These are phyloP conservation scores for Pseudoneurospora amorphoporcata DNA, from an alignment of 495 filamentous ascomycete genomes.

Conservation along the genomic window DNA sequence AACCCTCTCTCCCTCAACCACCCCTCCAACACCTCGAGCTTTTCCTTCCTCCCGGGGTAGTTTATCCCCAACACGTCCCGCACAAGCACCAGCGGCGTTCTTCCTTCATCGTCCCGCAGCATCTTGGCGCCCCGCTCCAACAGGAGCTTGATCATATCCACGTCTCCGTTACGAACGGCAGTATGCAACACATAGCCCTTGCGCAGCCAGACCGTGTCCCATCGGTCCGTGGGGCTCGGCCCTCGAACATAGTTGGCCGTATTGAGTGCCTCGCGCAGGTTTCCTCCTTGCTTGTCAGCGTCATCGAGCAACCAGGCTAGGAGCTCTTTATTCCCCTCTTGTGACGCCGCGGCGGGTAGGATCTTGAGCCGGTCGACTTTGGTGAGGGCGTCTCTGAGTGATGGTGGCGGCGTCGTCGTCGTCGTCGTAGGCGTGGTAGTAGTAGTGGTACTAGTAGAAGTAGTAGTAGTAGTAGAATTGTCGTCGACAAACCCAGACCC, in stretches of 20 bases:
- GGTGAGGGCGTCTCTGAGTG: not conserved
- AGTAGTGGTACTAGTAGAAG: not conserved
- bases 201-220: not conserved
- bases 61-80: not conserved
- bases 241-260: not conserved
- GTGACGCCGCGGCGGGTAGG: not conserved
- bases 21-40: not conserved
- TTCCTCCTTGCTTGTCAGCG: not conserved
- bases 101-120: not conserved
- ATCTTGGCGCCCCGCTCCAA: not conserved
- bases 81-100: not conserved
- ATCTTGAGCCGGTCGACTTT: not conserved
- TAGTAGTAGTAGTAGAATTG: not conserved
- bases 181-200: not conserved
- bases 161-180: not conserved
- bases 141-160: not conserved
- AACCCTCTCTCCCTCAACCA: not conserved
- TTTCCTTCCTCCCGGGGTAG: not conserved
- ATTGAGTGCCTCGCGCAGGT: not conserved
- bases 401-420: not conserved
- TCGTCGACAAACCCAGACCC: not conserved
- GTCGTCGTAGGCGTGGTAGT: too few relatives aligned
- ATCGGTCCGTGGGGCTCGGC: not conserved
- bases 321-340: not conserved
- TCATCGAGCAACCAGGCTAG: not conserved